Evolutionary conservation across 2,329 filamentous ascomycete species (phyloP).

Genomic region (Penicillium capsulatum): DNA sequence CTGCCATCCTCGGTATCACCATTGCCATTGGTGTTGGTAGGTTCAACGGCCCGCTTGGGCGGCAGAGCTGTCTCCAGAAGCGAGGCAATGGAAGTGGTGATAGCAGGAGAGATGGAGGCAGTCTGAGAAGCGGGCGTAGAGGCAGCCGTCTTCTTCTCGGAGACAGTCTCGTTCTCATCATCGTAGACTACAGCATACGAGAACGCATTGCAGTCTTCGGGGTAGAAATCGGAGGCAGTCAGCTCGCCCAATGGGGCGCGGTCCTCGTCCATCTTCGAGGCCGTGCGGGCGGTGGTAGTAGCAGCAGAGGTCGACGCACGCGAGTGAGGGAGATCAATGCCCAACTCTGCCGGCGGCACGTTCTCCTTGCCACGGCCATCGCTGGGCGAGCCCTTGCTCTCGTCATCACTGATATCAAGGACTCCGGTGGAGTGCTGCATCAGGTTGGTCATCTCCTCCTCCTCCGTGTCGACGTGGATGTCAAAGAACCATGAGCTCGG

Average conservation of each 20-base stretch:
- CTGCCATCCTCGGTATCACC: conserved; percentile 41
- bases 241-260: conserved; percentile 65
- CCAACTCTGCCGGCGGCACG: conserved; percentile 64
- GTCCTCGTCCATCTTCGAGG: conserved; percentile 61
- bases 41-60: conserved; percentile 40
- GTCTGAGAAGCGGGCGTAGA: conserved; percentile 17
- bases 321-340: conserved; percentile 55
- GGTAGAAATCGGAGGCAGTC: conserved; percentile 63
- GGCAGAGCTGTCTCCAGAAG: conserved; percentile 21
- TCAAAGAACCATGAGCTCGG: conserved; percentile 72
- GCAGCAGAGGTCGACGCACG: conserved; percentile 17
- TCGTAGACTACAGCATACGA: conserved; percentile 60
- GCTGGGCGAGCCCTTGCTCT: conserved; percentile 51
- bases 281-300: conserved; percentile 35
- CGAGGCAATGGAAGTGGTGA: conserved; percentile 27
- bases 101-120: conserved; percentile 12
- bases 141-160: conserved; percentile 16
- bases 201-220: conserved; percentile 60
- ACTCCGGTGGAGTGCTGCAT: conserved; percentile 86
- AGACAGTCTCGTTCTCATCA: conserved; percentile 45
- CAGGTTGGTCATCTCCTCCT: conserved; percentile 86
- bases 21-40: conserved; percentile 52
- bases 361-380: conserved; percentile 86
- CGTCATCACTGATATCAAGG: conserved; percentile 85
- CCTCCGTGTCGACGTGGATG: conserved; percentile 86